Base-by-base conservation (phyloP, 495 filamentous ascomycete species). In the Talaromyces liani region DNA sequence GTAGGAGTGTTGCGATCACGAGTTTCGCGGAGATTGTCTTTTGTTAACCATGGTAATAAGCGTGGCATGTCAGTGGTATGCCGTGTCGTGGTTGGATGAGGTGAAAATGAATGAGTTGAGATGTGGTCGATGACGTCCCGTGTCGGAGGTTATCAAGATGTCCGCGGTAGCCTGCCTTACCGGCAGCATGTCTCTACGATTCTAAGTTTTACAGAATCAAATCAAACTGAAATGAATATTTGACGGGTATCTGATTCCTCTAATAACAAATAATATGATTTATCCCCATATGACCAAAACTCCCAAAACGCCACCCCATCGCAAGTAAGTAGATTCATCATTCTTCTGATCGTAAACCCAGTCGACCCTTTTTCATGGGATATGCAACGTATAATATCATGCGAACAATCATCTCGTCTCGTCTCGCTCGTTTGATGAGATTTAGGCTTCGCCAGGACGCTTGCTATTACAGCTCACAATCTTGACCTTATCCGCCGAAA, bases 401-500 rank as follows among this genome's bases (percentile, higher is more conserved):
- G 18, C 16, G 24, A 34, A 4, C 3, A 58, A 27, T n/a, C 16
- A 14, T 16, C 14, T 18, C 24, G 55, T 16, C 27, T 27, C 27
- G 27, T 5, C 27, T 16, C 16, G 25, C 14, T 25, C 58, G 14
- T 59, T 33, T 22, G 10, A 7, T 29, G 18, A n/a, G 24, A 12
- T 16, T 66, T 80, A 85, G 58, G 73, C 79, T 71, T 92, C 90
- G 0, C 90, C 91, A 61, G 88, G 86, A 47, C 87, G 84, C 82
- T 95, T 96, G 63, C 88, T 90, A 68, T 90, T 93, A 77, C 93
- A 97, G 75, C 90, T 92, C 47, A 99, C 94, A 63, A 99, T 99
- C 85, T 98, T 98, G 72, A 99, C 88, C 73, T 89, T 92, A 65
- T 96, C 91, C 9, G 87, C 85, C 6, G 80, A 77, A 12, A 90